Percentiles rank a stretch among this genome's conserved stretches.
These are phyloP conservation scores for Candida awuae DNA, from an alignment of 805 yeast species.

Conservation along the genomic window DNA sequence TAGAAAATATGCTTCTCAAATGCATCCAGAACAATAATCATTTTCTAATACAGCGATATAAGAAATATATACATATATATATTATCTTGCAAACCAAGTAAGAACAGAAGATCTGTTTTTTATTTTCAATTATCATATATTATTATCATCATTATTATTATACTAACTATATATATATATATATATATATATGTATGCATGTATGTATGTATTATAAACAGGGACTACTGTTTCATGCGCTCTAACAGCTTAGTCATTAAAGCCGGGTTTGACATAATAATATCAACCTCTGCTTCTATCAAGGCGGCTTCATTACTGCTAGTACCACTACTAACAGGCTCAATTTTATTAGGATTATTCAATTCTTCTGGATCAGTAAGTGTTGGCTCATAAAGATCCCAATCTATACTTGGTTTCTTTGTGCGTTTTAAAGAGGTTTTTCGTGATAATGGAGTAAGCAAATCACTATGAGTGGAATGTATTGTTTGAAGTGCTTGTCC, in stretches of 20 bases:
- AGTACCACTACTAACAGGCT: slow-evolving; percentile 9
- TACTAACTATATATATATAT: too few relatives aligned
- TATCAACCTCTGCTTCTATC: slow-evolving; percentile 14
- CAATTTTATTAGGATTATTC: not conserved
- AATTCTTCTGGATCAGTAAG: slow-evolving; percentile 1
- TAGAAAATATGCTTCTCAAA: too few relatives aligned
- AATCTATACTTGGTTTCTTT: slow-evolving; percentile 16
- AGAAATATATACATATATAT: too few relatives aligned
- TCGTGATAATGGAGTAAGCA: slow-evolving; percentile 9
- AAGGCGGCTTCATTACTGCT: slow-evolving; percentile 2
- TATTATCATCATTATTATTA: too few relatives aligned
- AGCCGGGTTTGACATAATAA: slow-evolving; percentile 15
- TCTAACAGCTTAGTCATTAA: slow-evolving; percentile 13
- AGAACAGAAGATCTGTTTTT: too few relatives aligned
- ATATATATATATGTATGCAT: not conserved
- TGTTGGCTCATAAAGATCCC: slow-evolving; percentile 14
- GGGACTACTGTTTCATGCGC: not conserved
- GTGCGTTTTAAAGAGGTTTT: slow-evolving; percentile 10
- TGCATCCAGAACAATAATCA: too few relatives aligned
- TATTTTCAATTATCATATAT: too few relatives aligned
- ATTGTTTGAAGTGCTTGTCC: slow-evolving; percentile 6
- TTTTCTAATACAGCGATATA: too few relatives aligned
- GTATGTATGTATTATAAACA: not conserved
- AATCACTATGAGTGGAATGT: slow-evolving; percentile 3
- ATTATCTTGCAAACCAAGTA: too few relatives aligned